A percentile compares a stretch with the other conserved stretches of the same genome.
phyloP scores from a whole-genome alignment of 2,329 filamentous ascomycete species.

The Ceratocystis lukuohia region DNA sequence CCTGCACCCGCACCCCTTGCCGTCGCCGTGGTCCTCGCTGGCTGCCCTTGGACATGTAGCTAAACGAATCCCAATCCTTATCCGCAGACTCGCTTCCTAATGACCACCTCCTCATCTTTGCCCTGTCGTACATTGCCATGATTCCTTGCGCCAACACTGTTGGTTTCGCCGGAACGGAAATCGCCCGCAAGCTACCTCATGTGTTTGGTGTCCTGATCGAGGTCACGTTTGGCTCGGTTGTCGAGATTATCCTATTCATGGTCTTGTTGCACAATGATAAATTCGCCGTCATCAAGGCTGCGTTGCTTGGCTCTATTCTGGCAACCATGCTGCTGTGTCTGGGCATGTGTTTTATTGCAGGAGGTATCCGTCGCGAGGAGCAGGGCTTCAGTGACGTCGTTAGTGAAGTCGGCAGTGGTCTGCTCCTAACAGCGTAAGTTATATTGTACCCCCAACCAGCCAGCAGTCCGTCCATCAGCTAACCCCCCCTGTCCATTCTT shows the following conservation, averaged over 20 bases:
- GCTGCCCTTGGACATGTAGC: neutral
- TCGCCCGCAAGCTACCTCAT: conserved; percentile 65
- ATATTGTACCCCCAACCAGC: neutral
- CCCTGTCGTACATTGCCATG: conserved; percentile 36
- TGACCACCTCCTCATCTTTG: conserved; percentile 33
- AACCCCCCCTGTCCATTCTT: neutral
- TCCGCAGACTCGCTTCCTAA: conserved; percentile 25
- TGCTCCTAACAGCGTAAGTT: conserved; percentile 64
- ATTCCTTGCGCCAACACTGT: conserved; percentile 37
- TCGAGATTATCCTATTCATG: conserved; percentile 75
- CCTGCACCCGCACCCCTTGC: neutral
- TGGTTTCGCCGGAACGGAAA: conserved; percentile 46
- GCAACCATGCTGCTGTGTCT: conserved; percentile 71
- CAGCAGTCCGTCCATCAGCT: neutral
- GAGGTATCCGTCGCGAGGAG: conserved; percentile 54
- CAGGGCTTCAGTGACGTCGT: conserved; percentile 62
- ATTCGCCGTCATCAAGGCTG: conserved; percentile 66
- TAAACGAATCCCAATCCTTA: neutral
- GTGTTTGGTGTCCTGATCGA: conserved; percentile 52
- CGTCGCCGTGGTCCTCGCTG: neutral
- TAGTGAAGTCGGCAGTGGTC: conserved; percentile 63
- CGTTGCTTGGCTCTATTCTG: conserved; percentile 70
- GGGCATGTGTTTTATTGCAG: conserved; percentile 66
- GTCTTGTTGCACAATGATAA: conserved; percentile 45
- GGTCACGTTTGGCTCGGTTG: conserved; percentile 51